These are phyloP conservation scores for Coemansia nantahalensis DNA, from an alignment of 192 early-diverging fungal genomes.

Conservation along the genomic window DNA sequence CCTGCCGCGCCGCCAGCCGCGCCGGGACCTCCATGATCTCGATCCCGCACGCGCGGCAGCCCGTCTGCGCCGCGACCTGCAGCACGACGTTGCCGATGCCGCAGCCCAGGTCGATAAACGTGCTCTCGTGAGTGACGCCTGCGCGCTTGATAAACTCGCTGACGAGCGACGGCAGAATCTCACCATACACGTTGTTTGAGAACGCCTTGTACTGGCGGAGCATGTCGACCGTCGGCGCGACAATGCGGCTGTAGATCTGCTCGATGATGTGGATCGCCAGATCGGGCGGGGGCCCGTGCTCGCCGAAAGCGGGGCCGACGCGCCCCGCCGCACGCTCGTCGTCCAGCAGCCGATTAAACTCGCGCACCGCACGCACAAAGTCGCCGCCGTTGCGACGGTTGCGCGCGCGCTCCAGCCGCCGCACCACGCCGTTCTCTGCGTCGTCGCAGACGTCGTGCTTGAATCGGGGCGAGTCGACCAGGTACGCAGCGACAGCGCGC, in stretches of 20 bases:
- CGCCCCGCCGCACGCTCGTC: conserved; percentile 33
- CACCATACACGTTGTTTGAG: conserved; percentile 96
- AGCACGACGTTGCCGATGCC: conserved; percentile 97
- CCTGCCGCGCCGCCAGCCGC: conserved; percentile 72
- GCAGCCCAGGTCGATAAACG: conserved; percentile 92
- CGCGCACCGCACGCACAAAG: conserved; percentile 63
- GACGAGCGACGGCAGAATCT: conserved; percentile 82
- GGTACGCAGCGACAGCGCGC: conserved; percentile 61
- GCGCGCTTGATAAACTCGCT: conserved; percentile 78
- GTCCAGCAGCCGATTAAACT: conserved; percentile 69
- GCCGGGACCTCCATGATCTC: conserved; percentile 90
- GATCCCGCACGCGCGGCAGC: conserved; percentile 80
- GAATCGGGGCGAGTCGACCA: conserved; percentile 51
- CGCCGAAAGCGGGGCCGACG: conserved; percentile 23
- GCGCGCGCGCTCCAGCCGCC: conserved; percentile 74
- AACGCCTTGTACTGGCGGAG: conserved; percentile 83
- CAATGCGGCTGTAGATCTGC: conserved; percentile 86
- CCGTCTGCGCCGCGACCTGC: conserved; percentile 88
- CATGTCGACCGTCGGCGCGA: conserved; percentile 69
- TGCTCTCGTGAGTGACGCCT: conserved; percentile 58
- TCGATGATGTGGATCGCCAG: conserved; percentile 82
- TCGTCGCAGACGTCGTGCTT: conserved; percentile 61
- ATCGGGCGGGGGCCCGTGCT: conserved; percentile 53
- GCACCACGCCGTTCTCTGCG: conserved; percentile 61
- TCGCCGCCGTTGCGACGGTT: conserved; percentile 65